Conservation (phyloP, 1,284 basidiomycete species). For the Afroboletus lepidellus region DNA sequence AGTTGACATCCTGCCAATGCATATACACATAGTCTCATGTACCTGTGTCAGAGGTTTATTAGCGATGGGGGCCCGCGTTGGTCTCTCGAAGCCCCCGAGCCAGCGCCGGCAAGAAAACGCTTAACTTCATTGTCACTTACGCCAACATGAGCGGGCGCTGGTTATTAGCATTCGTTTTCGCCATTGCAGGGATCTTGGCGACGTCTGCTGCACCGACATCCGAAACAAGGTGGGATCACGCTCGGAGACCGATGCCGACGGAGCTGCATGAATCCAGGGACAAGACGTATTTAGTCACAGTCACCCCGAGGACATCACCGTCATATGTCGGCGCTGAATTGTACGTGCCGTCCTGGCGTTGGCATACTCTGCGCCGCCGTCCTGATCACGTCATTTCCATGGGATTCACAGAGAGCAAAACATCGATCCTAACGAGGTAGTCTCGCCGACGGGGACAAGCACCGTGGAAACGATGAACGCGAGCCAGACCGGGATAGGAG, state of each 20-base stretch:
- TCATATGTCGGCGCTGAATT: background rate
- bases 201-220: constrained; percentile 16
- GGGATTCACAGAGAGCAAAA: constrained; percentile 10
- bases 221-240: background rate
- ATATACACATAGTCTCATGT: constrained; percentile 16
- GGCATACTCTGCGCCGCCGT: constrained; percentile 7
- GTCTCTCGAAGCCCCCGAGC: background rate
- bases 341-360: constrained; percentile 16
- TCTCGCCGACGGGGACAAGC: background rate
- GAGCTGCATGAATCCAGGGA: constrained; percentile 9
- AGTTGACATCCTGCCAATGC: background rate
- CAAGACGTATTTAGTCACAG: constrained; percentile 4
- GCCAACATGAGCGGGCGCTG: constrained; percentile 7
- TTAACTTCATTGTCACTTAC: background rate
- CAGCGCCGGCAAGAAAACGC: background rate
- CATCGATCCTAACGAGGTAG: background rate
- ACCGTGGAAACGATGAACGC: background rate
- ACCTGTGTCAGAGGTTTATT: constrained; percentile 11
- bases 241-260: constrained; percentile 15
- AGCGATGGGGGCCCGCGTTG: background rate
- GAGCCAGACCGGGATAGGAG: background rate
- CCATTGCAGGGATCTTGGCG: background rate
- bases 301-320: constrained; percentile 2
- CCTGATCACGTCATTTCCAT: constrained; percentile 3
- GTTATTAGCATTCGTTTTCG: constrained; percentile 5